phyloP scores from a whole-genome alignment of 257 asterid genomes.

The Solanum chaucha region DNA sequence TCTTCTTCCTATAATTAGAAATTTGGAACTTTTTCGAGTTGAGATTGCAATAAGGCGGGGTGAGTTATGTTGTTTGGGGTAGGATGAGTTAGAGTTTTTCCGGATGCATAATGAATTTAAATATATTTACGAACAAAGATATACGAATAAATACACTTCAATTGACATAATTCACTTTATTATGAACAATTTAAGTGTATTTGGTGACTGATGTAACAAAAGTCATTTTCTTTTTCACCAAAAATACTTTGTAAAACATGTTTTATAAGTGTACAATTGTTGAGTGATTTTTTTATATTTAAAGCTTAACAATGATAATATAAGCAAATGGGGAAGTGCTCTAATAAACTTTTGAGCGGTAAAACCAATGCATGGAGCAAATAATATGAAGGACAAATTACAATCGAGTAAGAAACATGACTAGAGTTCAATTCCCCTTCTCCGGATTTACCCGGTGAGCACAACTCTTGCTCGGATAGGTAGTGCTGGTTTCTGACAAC shows the following conservation, averaged over 20 bases:
- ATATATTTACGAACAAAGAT: background rate
- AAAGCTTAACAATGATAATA: background rate
- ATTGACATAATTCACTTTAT: background rate
- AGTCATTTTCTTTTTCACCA: no score
- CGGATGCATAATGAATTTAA: no score
- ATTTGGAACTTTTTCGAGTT: background rate
- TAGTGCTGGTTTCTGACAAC: accelerated
- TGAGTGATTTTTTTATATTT: background rate
- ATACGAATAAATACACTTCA: background rate
- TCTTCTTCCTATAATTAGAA: no score
- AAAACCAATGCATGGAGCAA: no score
- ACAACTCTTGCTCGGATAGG: no score
- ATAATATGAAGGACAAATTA: no score
- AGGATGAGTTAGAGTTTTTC: background rate
- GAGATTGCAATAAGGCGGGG: background rate
- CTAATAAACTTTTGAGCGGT: background rate
- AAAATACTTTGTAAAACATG: no score
- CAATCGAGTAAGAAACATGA: no score
- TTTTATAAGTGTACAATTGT: background rate
- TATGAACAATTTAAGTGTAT: background rate
- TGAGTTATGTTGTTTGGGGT: background rate
- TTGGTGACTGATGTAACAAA: background rate
- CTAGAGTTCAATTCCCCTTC: no score
- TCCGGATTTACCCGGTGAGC: no score
- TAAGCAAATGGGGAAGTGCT: background rate